Base-by-base conservation (phyloP, 164 flowering plant genomes). In the Dillenia turbinata region DNA sequence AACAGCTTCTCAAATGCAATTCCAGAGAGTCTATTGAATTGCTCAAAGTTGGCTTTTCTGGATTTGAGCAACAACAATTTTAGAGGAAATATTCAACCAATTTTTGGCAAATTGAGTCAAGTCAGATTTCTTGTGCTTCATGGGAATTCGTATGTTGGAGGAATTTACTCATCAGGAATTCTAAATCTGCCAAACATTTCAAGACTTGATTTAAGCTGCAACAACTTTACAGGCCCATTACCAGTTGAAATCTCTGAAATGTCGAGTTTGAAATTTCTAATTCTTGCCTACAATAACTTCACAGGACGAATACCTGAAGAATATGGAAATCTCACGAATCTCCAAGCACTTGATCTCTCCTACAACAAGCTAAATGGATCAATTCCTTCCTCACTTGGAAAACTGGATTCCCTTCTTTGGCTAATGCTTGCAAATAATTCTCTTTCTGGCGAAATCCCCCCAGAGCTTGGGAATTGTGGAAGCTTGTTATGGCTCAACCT, bases 401-500 rank as follows among this genome's bases (percentile, higher is more conserved):
- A 82, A 10, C 63, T 90, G 62, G 82, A 16, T 5, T 92, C 96
- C 12, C 81, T 92, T 13, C 63, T 92, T 24, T 92, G 97, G 98
- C 60, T 92, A 66, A 90, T 92, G 98, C 88, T 92, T 4, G 96
- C 94, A 6, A 73, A 79, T 66, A 92, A 92, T 63, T 55, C 62
- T 0, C 67, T 93, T 1, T 60, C 83, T 0, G 98, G 93, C 9
- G 80, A 70, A 66, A 88, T 93, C 44, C 98, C 98, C 5, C 72
- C 67, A 0, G 92, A 88, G 73, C 62, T 93, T 40, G 98, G 98
- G 10, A 88, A 82, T 57, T 93, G 98, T 73, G 65, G 70, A 16
- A 93, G 97, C 79, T 70, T 93, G 60, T 60, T 93, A 12, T 93
- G 98, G 98, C 16, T 93, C 19, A 93, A 93, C 61, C 84, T 93